phyloP scores from a whole-genome alignment of 78 protist genomes.

The Chrysochromulina parva region DNA sequence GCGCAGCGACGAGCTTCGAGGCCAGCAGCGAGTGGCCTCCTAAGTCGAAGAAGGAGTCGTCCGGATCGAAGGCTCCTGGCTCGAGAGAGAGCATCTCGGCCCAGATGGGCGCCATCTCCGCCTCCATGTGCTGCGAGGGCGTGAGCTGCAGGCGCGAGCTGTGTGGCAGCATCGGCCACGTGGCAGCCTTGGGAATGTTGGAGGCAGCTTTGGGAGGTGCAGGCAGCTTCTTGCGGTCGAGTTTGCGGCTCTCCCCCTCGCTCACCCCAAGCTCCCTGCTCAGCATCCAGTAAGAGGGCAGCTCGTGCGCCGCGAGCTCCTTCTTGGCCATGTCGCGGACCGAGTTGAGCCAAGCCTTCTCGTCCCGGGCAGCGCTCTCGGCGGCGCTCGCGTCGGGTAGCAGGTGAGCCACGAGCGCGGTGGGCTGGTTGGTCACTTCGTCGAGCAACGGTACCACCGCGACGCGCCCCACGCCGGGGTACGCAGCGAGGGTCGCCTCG shows the following conservation, averaged over 20 bases:
- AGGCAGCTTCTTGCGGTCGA: background rate
- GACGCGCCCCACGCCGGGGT: background rate
- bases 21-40: constrained; percentile 53
- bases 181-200: background rate
- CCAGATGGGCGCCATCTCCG: background rate
- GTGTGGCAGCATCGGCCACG: background rate
- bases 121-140: background rate
- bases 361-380: too few species aligned
- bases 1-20: background rate
- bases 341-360: background rate
- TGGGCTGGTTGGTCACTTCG: constrained; percentile 21
- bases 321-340: background rate
- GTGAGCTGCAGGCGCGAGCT: background rate
- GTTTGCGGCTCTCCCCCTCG: background rate
- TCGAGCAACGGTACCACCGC: constrained; percentile 26
- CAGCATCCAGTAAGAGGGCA: background rate
- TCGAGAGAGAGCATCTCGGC: background rate
- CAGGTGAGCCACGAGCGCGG: constrained; percentile 27
- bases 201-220: background rate
- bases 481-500: background rate
- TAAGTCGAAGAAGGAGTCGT: constrained; percentile 39
- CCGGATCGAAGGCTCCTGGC: background rate
- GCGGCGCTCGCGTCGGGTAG: background rate
- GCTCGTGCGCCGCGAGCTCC: constrained; percentile 8
- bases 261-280: background rate